Evolutionary conservation across 371 early-diverging fungal species (phyloP), one percentile per base, ranked within the genome.

Genomic region (Apophysomyces elegans): DNA sequence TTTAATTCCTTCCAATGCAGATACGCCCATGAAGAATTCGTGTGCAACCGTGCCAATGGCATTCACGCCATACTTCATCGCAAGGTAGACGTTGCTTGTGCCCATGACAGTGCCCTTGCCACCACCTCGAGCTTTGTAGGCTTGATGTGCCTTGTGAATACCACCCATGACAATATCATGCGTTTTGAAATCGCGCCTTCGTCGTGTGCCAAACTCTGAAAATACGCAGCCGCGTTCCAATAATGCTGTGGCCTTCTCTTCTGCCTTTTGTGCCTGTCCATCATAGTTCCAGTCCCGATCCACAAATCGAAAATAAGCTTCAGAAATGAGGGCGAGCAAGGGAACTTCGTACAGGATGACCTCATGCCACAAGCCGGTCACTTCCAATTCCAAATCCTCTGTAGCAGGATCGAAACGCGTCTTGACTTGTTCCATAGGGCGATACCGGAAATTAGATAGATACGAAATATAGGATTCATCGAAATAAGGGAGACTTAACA

Each of bases 11-110:
- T 85, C 84, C 50, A 92, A 67, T 12, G 90, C 92, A 7, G 91
- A 88, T n/a, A 86, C 73, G 1, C 85, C 93, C 92, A 91, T 93
- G 62, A 86, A 89, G 81, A 89, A 92, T 59, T 93, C 93, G 70
- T 93, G 93, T 0, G 90, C 88, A 8, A 92, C 84, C 1, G 93
- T 92, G 13, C 93, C 93, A 64, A 91, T 85, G 3, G 89, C 85
- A 7, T 65, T 32, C n/a, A 89, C 56, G 37, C 75, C 70, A 69
- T 90, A 86, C 59, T 86, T 83, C 66, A 82, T 88, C 4, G 93
- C 93, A 11, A 93, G 74, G 65, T 85, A 86, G 1, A 90, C 84
- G 67, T 93, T 93, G 44, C 92, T 92, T 1, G 93, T 89, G 21
- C 92, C 93, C 5, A 83, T 76, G 54, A 86, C 64, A 11, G 59